Evolutionary conservation across 2,329 filamentous ascomycete species (phyloP), one percentile per base, ranked within the genome.

Genomic region (Cercospora brassicicola): DNA sequence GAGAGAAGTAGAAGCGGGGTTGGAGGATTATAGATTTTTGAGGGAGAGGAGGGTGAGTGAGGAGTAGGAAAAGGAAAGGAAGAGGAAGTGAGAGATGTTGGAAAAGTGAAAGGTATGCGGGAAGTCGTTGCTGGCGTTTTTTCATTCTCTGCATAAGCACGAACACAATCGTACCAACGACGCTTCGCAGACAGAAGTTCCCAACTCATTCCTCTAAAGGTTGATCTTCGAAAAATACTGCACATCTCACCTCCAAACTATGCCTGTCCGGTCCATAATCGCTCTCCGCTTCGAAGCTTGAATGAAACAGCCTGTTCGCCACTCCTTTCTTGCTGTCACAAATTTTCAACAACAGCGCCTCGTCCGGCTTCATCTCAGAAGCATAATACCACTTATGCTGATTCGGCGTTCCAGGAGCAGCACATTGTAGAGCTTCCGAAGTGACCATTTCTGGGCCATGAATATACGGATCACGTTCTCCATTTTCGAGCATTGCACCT

Each of bases 341-440:
- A 10, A 65, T 65, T 7, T 65, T 65, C 33, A 65, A 33, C 42
- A 65, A 13, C 9, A 60, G 30, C 2, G 56, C 64, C 53, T 65
- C 55, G 10, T 59, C 26, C 2, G 62, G 62, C 53, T 45, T 62
- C 64, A 66, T 61, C 31, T 66, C 48, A 4, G 59, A 62, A 3
- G 51, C 59, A 31, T 67, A 67, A 9, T 59, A 67, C 65, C 51
- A 63, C 48, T 45, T 56, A 36, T 67, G 59, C 15, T 59, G 53
- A 2, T 51, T 20, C 5, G 33, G 42, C 8, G 30, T 28, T 15
- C 11, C 7, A 4, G 59, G 59, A 30, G 45, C 23, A 36, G 53
- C 36, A n/a, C 45, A 30, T 8, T 48, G 39, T 45, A 59, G 48
- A 51, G 23, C 59, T 28, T 42, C 36, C 15, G 36, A 42, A 15